Percentiles rank a stretch among this genome's conserved stretches.
phyloP scores from a whole-genome alignment of 2,329 filamentous ascomycete genomes.

The Monilinia fructigena region DNA sequence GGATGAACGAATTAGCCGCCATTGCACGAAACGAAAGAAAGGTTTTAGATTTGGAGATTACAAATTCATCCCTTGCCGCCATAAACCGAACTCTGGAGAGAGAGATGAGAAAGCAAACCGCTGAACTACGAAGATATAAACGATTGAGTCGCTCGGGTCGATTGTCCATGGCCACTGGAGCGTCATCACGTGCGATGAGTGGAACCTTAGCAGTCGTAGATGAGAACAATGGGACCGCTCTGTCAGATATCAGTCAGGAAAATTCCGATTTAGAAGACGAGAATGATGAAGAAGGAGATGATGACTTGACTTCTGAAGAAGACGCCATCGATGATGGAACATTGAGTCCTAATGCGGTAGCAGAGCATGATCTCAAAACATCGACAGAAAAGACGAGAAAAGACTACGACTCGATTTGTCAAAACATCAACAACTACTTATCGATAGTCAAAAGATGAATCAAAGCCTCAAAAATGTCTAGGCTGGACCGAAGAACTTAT shows the following conservation, averaged over 20 bases:
- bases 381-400: constrained; percentile 73
- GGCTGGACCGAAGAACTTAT: constrained; percentile 90
- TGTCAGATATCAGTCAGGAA: constrained; percentile 53
- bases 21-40: constrained; percentile 90
- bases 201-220: constrained; percentile 47
- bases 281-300: constrained; percentile 46
- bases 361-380: constrained; percentile 51
- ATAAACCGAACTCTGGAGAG: constrained; percentile 93
- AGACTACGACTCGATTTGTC: constrained; percentile 80
- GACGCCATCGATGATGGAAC: constrained; percentile 43
- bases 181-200: constrained; percentile 48
- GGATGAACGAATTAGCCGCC: constrained; percentile 74
- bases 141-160: constrained; percentile 81
- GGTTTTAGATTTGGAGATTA: constrained; percentile 94
- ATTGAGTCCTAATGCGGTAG: constrained; percentile 45
- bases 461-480: constrained; percentile 88
- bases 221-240: constrained; percentile 36
- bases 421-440: constrained; percentile 83
- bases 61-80: constrained; percentile 88
- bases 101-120: constrained; percentile 85
- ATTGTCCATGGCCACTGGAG: constrained; percentile 58
- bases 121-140: constrained; percentile 80
- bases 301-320: constrained; percentile 52
- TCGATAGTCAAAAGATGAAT: constrained; percentile 93
- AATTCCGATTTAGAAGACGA: constrained; percentile 41